phyloP scores from a whole-genome alignment of 1,284 basidiomycete species.

The Cutaneotrichosporon sp. region DNA sequence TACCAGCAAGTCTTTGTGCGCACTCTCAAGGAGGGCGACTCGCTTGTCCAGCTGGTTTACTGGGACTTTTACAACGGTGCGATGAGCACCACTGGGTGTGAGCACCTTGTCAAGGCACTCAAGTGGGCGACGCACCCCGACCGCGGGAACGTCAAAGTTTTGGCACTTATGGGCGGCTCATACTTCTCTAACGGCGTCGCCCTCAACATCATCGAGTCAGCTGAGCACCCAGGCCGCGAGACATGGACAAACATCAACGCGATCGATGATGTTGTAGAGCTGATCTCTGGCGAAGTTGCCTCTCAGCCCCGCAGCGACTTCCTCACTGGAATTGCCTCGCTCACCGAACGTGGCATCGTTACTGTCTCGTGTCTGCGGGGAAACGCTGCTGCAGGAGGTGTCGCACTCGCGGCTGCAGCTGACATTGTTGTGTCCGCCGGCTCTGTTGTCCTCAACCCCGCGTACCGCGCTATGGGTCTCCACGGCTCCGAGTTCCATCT shows the following conservation, averaged over 20 bases:
- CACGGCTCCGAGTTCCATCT: conserved; percentile 51
- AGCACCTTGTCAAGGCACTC: conserved; percentile 44
- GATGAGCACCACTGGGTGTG: conserved; percentile 49
- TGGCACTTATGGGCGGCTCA: conserved; percentile 48
- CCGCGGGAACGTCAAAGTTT: conserved; percentile 40
- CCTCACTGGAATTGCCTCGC: conserved; percentile 29
- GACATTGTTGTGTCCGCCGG: conserved; percentile 48
- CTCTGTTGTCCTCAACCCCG: conserved; percentile 50
- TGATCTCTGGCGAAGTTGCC: conserved; percentile 37
- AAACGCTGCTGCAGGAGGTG: conserved; percentile 52
- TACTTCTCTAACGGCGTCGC: conserved; percentile 54
- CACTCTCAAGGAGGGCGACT: conserved; percentile 32
- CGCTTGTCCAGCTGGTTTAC: conserved; percentile 46
- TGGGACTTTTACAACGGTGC: conserved; percentile 53
- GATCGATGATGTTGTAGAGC: conserved; percentile 48
- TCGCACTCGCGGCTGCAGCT: conserved; percentile 50
- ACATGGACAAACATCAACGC: conserved; percentile 53
- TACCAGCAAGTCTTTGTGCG: conserved; percentile 51
- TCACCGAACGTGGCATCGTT: conserved; percentile 47
- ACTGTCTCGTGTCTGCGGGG: conserved; percentile 50
- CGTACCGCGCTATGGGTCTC: conserved; percentile 50
- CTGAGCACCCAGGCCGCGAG: conserved; percentile 45
- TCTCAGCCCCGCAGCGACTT: conserved; percentile 33
- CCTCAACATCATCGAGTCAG: conserved; percentile 51
- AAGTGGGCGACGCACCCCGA: conserved; percentile 41